Conservation (phyloP, 257 asterid species). For the Solanum rostratum region DNA sequence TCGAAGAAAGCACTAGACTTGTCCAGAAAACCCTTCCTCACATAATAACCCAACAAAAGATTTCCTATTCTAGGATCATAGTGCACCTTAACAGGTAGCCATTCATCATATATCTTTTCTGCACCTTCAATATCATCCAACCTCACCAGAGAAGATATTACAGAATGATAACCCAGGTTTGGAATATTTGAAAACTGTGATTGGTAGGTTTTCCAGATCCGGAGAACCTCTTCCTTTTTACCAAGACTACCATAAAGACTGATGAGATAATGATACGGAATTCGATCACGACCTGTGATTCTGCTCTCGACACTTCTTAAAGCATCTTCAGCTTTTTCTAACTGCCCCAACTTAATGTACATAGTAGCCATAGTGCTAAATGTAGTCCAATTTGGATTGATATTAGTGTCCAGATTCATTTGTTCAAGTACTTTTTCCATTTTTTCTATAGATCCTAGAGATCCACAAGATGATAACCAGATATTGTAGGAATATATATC, state of each 20-base stretch:
- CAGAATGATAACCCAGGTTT: conserved; percentile 59
- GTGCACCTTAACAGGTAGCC: conserved; percentile 49
- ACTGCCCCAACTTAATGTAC: conserved; percentile 41
- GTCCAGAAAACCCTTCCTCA: conserved; percentile 42
- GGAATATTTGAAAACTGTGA: conserved; percentile 40
- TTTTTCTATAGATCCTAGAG: conserved; percentile 43
- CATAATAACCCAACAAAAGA: conserved; percentile 51
- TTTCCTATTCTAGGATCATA: conserved; percentile 74
- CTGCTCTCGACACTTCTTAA: conserved; percentile 52
- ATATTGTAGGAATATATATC: conserved; percentile 75
- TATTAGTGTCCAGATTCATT: conserved; percentile 49
- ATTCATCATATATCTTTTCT: conserved; percentile 60
- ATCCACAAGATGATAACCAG: conserved; percentile 63
- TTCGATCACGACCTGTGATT: conserved; percentile 57
- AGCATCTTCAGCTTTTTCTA: conserved; percentile 52
- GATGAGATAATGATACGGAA: conserved; percentile 68
- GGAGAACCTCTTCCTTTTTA: conserved; percentile 59
- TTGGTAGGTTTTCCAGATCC: conserved; percentile 74
- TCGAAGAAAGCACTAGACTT: conserved; percentile 51
- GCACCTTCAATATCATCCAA: conserved; percentile 61
- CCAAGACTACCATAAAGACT: conserved; percentile 63
- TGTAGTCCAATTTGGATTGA: conserved; percentile 78
- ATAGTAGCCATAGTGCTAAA: conserved; percentile 79
- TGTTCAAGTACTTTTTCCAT: conserved; percentile 58
- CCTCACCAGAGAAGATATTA: conserved; percentile 62